phyloP scores from a whole-genome alignment of 306 rosid genomes.

The Corylus americana region DNA sequence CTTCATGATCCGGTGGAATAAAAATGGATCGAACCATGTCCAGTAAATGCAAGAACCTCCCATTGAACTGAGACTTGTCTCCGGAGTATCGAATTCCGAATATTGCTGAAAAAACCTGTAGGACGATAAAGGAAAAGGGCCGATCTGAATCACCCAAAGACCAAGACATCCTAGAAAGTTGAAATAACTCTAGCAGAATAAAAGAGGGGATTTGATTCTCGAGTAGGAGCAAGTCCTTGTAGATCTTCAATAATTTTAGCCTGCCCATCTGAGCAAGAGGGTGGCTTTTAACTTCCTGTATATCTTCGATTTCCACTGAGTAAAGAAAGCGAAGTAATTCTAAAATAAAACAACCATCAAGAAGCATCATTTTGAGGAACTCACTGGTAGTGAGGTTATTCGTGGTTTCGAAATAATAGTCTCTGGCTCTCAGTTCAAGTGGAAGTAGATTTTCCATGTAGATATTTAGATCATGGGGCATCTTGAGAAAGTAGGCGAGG shows the following conservation, averaged over 20 bases:
- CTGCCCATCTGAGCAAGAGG: too few species aligned
- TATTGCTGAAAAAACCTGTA: neutral
- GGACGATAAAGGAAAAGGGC: neutral
- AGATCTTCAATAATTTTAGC: neutral
- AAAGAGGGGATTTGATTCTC: neutral
- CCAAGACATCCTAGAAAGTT: neutral
- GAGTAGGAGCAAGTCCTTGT: neutral
- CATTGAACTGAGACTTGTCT: neutral
- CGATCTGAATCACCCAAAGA: neutral
- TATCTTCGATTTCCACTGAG: neutral
- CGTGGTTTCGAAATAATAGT: neutral
- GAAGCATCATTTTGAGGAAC: neutral
- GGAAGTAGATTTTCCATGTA: neutral
- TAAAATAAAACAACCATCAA: slow-evolving; percentile 5
- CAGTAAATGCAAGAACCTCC: neutral
- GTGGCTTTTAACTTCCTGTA: neutral
- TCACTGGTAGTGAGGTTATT: neutral
- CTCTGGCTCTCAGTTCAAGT: neutral
- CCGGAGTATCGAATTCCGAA: neutral
- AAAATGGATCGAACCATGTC: neutral
- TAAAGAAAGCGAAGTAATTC: neutral
- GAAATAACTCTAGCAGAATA: too few species aligned
- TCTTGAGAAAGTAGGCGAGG: neutral
- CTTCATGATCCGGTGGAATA: neutral
- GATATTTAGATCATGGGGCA: neutral